Evolutionary conservation across 352 stramenopile genomes (phyloP).

Genomic region (Phytophthora lateralis): DNA sequence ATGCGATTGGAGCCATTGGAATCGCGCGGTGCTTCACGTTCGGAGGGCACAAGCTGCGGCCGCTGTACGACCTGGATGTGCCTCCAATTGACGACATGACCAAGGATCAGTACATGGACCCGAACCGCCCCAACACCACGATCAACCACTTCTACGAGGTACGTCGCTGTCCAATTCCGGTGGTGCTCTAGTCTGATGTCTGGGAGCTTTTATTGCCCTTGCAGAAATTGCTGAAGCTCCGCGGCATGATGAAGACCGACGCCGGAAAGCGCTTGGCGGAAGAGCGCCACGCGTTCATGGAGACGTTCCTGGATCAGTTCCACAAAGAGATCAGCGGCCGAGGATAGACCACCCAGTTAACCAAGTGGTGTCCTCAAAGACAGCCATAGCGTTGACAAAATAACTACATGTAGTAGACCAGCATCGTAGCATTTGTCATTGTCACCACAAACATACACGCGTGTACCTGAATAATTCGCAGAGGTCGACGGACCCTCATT

Average conservation of each 20-base stretch:
- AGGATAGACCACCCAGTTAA: slow-evolving; percentile 16
- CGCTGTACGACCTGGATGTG: slow-evolving; percentile 78
- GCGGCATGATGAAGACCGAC: slow-evolving; percentile 88
- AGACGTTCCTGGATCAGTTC: slow-evolving; percentile 84
- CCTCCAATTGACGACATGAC: slow-evolving; percentile 61
- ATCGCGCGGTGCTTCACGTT: slow-evolving; percentile 93
- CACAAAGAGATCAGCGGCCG: slow-evolving; percentile 74
- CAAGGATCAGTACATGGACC: slow-evolving; percentile 84
- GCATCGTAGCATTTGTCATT: slow-evolving; percentile 9
- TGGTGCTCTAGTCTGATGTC: neutral
- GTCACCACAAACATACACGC: slow-evolving; percentile 4
- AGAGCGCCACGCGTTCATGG: slow-evolving; percentile 87
- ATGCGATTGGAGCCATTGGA: slow-evolving; percentile 91
- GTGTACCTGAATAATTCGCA: neutral
- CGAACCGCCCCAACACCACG: slow-evolving; percentile 65
- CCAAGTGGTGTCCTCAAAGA: too few relatives aligned
- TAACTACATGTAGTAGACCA: neutral
- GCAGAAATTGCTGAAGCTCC: slow-evolving; percentile 89
- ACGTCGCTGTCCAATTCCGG: neutral
- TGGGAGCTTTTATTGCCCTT: neutral
- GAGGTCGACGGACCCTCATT: too few relatives aligned
- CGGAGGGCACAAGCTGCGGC: slow-evolving; percentile 81
- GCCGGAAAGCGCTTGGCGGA: slow-evolving; percentile 76
- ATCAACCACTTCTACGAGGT: slow-evolving; percentile 93
- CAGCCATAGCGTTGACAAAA: neutral